Conservation (phyloP, 2,329 filamentous ascomycete species). For the Sporothrix brunneoviolacea region DNA sequence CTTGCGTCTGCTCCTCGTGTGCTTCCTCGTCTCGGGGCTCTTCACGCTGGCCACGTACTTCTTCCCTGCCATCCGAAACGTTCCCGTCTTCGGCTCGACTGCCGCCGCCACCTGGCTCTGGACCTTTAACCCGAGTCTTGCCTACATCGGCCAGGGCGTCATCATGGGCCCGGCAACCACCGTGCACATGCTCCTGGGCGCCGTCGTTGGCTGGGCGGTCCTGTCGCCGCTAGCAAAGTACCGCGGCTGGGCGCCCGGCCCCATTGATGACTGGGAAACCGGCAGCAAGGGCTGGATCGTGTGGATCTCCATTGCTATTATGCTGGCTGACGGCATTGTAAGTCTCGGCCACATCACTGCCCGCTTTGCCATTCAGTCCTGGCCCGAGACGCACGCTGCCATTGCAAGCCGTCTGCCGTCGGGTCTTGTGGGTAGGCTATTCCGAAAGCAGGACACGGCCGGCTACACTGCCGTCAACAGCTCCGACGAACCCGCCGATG, state of each 20-base stretch:
- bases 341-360: conserved; percentile 74
- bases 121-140: conserved; percentile 94
- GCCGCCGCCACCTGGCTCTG: conserved; percentile 82
- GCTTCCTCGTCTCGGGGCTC: conserved; percentile 52
- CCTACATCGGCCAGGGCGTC: conserved; percentile 93
- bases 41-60: conserved; percentile 87
- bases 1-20: conserved; percentile 48
- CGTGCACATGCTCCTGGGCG: conserved; percentile 89
- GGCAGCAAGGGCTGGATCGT: conserved; percentile 99
- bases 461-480: conserved; percentile 20
- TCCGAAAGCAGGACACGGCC: conserved; percentile 8
- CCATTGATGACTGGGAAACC: conserved; percentile 79
- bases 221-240: conserved; percentile 83
- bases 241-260: conserved; percentile 81
- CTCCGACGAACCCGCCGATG: conserved; percentile 1
- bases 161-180: conserved; percentile 98
- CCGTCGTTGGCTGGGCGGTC: conserved; percentile 82
- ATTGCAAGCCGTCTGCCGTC: neutral
- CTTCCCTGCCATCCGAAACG: conserved; percentile 70
- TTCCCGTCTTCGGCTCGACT: conserved; percentile 76
- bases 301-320: conserved; percentile 92
- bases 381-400: conserved; percentile 7
- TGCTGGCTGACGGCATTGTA: conserved; percentile 88
- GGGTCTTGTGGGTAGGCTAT: neutral
- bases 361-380: conserved; percentile 28